A percentile compares a stretch with the other conserved stretches of the same genome.
Conservation (phyloP, 441 rosid genomes). For the Adansonia grandidieri region DNA sequence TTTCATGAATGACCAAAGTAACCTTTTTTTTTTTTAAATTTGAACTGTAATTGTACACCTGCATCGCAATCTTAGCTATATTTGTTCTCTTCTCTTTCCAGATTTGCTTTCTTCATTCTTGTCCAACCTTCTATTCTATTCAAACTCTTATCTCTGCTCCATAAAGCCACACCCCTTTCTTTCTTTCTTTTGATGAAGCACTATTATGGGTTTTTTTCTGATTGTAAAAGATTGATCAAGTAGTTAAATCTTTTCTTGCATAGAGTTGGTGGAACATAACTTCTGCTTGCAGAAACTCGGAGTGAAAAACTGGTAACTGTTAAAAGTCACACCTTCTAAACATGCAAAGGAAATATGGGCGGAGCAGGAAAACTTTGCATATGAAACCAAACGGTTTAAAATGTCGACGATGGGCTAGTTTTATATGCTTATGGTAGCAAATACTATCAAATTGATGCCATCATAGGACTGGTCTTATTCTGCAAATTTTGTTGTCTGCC, state of each 20-base stretch:
- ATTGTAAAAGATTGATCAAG: background rate
- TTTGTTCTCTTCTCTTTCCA: background rate
- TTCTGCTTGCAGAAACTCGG: background rate
- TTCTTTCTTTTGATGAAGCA: background rate
- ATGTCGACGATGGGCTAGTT: background rate
- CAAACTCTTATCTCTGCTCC: background rate
- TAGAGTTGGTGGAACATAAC: no score
- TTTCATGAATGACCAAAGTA: background rate
- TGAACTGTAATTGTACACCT: background rate
- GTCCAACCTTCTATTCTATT: background rate
- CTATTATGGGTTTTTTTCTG: background rate
- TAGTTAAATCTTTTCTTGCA: background rate
- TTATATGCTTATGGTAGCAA: background rate
- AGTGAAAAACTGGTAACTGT: background rate
- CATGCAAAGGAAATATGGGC: background rate
- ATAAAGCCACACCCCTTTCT: background rate
- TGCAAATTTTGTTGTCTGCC: slow-evolving; percentile 9
- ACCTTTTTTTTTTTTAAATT: background rate
- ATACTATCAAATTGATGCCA: background rate
- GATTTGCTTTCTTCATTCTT: background rate
- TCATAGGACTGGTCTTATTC: background rate
- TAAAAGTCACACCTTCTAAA: background rate
- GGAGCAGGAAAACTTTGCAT: background rate
- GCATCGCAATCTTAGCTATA: background rate
- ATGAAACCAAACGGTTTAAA: background rate